Base-by-base conservation (phyloP, 371 early-diverging fungal species). In the Zychaea mexicana region DNA sequence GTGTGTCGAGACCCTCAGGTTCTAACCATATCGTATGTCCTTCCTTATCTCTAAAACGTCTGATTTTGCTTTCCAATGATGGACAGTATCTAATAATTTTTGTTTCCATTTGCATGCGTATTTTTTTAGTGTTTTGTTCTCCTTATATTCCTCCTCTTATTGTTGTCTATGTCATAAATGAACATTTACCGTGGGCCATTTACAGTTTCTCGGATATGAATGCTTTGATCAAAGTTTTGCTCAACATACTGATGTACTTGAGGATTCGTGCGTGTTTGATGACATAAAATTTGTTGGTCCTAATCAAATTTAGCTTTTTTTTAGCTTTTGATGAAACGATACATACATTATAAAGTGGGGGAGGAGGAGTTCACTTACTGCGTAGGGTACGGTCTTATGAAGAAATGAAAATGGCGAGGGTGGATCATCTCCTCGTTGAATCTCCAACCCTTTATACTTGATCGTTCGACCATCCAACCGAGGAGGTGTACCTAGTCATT, bases 141-240 rank as follows among this genome's bases (percentile, higher is more conserved):
- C 42, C n/a, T 39, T 42, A 42, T 15, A 12, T 7, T 39, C 13
- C 15, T 42, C 13, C 0, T 6, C 31, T 36, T 42, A 9, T 54
- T 15, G n/a, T n/a, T n/a, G n/a, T n/a, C n/a, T n/a, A n/a, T n/a
- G n/a, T n/a, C n/a, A n/a, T 27, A 15, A 57, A 19, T 15, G 17
- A 60, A 32, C 12, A 46, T 12, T 53, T 64, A 80, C 71, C 94
- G 81, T n/a, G 94, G 94, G 0, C 94, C 94, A 45, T 88, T 88
- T 26, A 94, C 90, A 0, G 91, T 91, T 62, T 94, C 94, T 19
- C 91, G 77, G 39, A 94, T 92, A 69, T 94, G 94, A 38, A 94
- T 90, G 36, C 89, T 91, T 68, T 88, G 77, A 71, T 92, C 88
- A 54, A 94, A 81, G 72, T 94, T 86, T 38, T 89, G 81, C 3